Conservation (phyloP, 331 rosid genomes). For the Malus hybrid region DNA sequence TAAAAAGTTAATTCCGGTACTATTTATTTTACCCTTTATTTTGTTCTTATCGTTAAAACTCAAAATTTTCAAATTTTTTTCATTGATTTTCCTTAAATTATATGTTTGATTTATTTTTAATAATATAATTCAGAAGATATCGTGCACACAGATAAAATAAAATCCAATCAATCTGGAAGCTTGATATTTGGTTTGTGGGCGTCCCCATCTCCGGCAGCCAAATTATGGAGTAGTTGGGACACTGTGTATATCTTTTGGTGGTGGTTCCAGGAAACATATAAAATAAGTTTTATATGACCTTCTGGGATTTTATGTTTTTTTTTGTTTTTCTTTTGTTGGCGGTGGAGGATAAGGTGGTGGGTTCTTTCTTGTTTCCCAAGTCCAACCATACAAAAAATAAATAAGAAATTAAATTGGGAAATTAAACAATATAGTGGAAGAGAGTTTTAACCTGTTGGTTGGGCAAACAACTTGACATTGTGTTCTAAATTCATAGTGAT, state of each 20-base stretch:
- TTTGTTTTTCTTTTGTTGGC: not conserved
- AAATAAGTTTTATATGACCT: not conserved
- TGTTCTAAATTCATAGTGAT: no score
- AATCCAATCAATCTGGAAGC: not conserved
- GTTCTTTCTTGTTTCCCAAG: not conserved
- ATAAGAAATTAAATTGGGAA: no score
- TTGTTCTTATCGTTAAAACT: no score
- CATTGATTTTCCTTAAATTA: not conserved
- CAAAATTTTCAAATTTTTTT: no score
- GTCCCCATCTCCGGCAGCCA: not conserved
- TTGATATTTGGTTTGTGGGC: not conserved
- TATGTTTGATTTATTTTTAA: not conserved
- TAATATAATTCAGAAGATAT: no score
- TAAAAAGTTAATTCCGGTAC: no score
- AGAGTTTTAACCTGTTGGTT: no score
- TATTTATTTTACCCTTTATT: no score
- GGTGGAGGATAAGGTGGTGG: not conserved
- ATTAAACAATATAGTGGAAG: no score
- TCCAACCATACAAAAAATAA: not conserved
- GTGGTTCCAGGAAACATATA: slow-evolving; percentile 8
- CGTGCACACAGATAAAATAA: no score
- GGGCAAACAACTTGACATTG: no score
- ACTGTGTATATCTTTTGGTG: not conserved
- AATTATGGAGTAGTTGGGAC: no score
- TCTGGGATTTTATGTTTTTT: not conserved